Percentiles rank a stretch among this genome's conserved stretches.
These are phyloP conservation scores for Verticillium isaacii DNA, from an alignment of 2,329 filamentous ascomycete species.

Conservation along the genomic window DNA sequence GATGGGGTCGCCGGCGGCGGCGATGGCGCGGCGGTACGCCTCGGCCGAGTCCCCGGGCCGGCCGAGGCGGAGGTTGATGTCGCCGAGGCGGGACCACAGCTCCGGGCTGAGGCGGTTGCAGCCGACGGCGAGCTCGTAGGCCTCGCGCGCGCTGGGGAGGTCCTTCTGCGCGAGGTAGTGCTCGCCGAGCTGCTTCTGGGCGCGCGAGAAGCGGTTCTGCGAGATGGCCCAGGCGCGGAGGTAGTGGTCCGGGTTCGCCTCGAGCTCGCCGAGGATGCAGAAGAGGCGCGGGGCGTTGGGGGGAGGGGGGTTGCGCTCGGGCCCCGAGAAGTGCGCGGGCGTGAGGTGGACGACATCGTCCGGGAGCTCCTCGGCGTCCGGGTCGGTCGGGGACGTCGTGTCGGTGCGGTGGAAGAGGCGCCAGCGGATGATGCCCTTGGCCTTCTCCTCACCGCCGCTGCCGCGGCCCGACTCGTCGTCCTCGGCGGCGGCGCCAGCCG, in stretches of 20 bases:
- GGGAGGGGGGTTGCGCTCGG: slow-evolving; percentile 65
- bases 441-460: slow-evolving; percentile 69
- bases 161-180: slow-evolving; percentile 65
- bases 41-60: slow-evolving; percentile 76
- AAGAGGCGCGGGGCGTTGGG: slow-evolving; percentile 82
- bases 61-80: slow-evolving; percentile 74
- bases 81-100: slow-evolving; percentile 87
- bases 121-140: slow-evolving; percentile 71
- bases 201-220: slow-evolving; percentile 72
- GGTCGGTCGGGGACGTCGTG: slow-evolving; percentile 24
- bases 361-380: slow-evolving; percentile 37
- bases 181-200: slow-evolving; percentile 82
- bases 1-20: slow-evolving; percentile 49
- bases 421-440: slow-evolving; percentile 68
- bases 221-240: slow-evolving; percentile 86
- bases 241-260: slow-evolving; percentile 70
- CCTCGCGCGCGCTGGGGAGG: slow-evolving; percentile 64
- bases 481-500: slow-evolving; percentile 54
- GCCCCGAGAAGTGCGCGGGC: slow-evolving; percentile 49
- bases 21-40: slow-evolving; percentile 78
- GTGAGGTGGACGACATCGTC: slow-evolving; percentile 53
- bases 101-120: slow-evolving; percentile 78
- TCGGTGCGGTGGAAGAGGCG: slow-evolving; percentile 69
- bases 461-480: slow-evolving; percentile 52
- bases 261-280: slow-evolving; percentile 90